Percentiles rank a stretch among this genome's conserved stretches.
These are phyloP conservation scores for Abelmoschus esculentus DNA, from an alignment of 345 rosid genomes.

Conservation along the genomic window DNA sequence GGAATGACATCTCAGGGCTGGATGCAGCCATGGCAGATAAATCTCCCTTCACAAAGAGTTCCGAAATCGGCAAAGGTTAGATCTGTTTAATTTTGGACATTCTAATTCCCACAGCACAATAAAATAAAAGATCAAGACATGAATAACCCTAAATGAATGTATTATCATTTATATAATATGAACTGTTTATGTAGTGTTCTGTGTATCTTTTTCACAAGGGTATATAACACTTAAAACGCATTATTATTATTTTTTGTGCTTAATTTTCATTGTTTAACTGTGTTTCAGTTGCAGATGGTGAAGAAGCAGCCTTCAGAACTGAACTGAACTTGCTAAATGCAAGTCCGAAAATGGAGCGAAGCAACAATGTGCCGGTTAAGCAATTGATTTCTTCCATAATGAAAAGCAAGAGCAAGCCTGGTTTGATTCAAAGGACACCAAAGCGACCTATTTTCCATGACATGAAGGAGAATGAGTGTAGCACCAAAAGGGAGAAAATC, in stretches of 20 bases:
- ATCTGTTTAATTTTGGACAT: not conserved
- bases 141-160: too few species aligned
- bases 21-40: not conserved
- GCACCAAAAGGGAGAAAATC: constrained; percentile 13
- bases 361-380: not conserved
- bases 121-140: too few species aligned
- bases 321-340: not conserved
- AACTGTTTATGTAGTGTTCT: too few species aligned
- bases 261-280: not conserved
- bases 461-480: constrained; percentile 25
- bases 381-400: constrained; percentile 7
- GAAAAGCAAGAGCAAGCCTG: constrained; percentile 3
- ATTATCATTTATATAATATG: too few species aligned
- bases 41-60: not conserved
- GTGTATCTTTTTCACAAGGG: too few species aligned
- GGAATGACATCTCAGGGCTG: not conserved
- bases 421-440: constrained; percentile 14
- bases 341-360: not conserved
- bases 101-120: too few species aligned
- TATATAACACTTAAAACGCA: too few species aligned
- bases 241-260: too few species aligned
- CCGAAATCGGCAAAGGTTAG: constrained; percentile 11
- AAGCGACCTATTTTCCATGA: constrained; percentile 2
- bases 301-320: not conserved
- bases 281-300: not conserved